Evolutionary conservation across 352 stramenopile genomes (phyloP).

Genomic region (Elongisporangium undulatum): DNA sequence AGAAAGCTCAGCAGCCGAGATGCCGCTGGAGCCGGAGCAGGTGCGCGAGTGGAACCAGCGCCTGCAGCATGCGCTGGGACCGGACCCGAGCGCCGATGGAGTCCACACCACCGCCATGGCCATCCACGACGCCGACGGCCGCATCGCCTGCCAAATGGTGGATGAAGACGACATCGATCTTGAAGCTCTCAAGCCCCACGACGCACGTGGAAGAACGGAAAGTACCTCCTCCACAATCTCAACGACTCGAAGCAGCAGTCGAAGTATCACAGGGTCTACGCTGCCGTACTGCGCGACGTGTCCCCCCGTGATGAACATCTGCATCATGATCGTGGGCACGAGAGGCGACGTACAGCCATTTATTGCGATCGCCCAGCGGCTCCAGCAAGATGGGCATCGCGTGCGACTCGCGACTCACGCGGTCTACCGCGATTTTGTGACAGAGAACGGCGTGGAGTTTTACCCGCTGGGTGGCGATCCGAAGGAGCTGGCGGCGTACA

Average conservation of each 20-base stretch:
- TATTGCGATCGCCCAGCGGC: constrained; percentile 58
- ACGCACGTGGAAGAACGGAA: constrained; percentile 5
- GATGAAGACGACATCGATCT: constrained; percentile 23
- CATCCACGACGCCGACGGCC: not conserved
- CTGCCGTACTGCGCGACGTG: constrained; percentile 8
- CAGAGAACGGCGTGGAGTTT: constrained; percentile 58
- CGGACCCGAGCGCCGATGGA: not conserved
- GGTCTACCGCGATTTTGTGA: constrained; percentile 81
- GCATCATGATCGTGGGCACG: constrained; percentile 83
- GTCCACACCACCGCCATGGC: not conserved
- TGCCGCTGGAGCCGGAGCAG: not conserved
- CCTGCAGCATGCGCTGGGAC: not conserved
- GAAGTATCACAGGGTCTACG: constrained; percentile 4
- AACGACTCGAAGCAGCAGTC: not conserved
- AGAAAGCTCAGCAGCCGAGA: not conserved
- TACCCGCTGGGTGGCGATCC: constrained; percentile 64
- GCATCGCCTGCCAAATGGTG: not conserved
- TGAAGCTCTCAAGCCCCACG: constrained; percentile 10
- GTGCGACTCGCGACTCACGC: constrained; percentile 89
- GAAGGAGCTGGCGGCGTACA: constrained; percentile 82
- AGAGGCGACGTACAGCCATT: constrained; percentile 73
- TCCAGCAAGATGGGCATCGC: constrained; percentile 79
- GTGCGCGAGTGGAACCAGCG: not conserved
- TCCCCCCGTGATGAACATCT: constrained; percentile 43
- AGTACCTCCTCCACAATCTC: constrained; percentile 1